A percentile compares a stretch with the other conserved stretches of the same genome.
Conservation (phyloP, 2,329 filamentous ascomycete genomes). For the Fusarium nelsonii region DNA sequence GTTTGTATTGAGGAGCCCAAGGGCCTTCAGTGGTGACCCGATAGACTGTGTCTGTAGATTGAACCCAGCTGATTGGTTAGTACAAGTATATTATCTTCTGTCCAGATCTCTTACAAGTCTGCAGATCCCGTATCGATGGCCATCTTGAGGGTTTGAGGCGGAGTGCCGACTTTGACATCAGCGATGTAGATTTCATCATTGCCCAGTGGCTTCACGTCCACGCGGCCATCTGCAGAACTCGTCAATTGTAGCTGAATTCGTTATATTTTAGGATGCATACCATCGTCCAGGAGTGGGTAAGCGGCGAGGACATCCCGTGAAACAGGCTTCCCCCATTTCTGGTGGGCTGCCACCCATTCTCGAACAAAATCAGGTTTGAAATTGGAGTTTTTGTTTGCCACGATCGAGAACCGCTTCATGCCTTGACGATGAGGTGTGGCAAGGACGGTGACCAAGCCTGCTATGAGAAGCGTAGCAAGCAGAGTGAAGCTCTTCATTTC, state of each 20-base stretch:
- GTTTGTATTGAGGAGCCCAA: constrained; percentile 57
- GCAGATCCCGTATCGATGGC: constrained; percentile 68
- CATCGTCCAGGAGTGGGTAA: constrained; percentile 49
- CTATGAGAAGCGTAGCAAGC: constrained; percentile 29
- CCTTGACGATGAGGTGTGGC: constrained; percentile 18
- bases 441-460: constrained; percentile 26
- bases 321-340: constrained; percentile 52
- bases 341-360: constrained; percentile 52
- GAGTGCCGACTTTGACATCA: constrained; percentile 61
- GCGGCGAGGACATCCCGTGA: constrained; percentile 34
- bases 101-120: constrained; percentile 67
- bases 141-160: constrained; percentile 61
- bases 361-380: constrained; percentile 50
- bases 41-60: constrained; percentile 62
- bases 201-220: constrained; percentile 54
- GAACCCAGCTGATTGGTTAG: constrained; percentile 62
- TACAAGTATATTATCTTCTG: constrained; percentile 41
- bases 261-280: constrained; percentile 29
- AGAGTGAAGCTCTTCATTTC: constrained; percentile 38
- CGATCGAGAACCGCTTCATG: constrained; percentile 49
- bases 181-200: constrained; percentile 60
- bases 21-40: constrained; percentile 52
- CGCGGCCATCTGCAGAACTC: constrained; percentile 48
- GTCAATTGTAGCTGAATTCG: constrained; percentile 20
- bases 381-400: constrained; percentile 40